Evolutionary conservation across 202 grass and related monocot genomes (phyloP).

Genomic region (Tripidium arundinaceum): DNA sequence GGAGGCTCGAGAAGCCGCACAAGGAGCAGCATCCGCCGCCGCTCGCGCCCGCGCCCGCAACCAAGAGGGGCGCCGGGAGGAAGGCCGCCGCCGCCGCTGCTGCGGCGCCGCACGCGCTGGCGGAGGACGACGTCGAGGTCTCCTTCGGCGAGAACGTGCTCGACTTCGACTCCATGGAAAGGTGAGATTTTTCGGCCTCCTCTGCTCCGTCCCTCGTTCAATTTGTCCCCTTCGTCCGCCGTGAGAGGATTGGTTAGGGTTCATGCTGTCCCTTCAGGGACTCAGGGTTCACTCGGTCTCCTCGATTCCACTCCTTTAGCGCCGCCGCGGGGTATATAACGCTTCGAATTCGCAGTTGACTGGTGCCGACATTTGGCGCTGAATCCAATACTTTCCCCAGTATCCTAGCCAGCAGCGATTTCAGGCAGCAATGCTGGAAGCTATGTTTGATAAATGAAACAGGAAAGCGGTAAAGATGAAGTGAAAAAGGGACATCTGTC

Average conservation of each 20-base stretch:
- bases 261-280: not conserved
- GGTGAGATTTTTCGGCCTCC: constrained; percentile 34
- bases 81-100: not conserved
- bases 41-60: not conserved
- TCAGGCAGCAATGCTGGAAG: too few species aligned
- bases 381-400: not conserved
- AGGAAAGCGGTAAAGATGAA: not conserved
- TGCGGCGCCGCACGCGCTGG: not conserved
- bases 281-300: not conserved
- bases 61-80: constrained; percentile 7
- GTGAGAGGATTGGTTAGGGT: constrained; percentile 9
- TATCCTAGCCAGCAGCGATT: not conserved
- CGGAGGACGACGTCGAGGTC: constrained; percentile 40
- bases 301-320: not conserved
- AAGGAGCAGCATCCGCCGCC: constrained; percentile 6
- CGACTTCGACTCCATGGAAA: constrained; percentile 57
- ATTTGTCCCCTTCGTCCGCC: not conserved
- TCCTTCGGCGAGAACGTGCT: constrained; percentile 82
- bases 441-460: not conserved
- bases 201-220: not conserved
- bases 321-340: not conserved
- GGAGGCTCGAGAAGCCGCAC: constrained; percentile 73
- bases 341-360: not conserved
- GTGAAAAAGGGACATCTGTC: constrained; percentile 7
- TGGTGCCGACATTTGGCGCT: not conserved